Base-by-base conservation (phyloP, 2,329 filamentous ascomycete genomes). In the Colletotrichum graminicola region DNA sequence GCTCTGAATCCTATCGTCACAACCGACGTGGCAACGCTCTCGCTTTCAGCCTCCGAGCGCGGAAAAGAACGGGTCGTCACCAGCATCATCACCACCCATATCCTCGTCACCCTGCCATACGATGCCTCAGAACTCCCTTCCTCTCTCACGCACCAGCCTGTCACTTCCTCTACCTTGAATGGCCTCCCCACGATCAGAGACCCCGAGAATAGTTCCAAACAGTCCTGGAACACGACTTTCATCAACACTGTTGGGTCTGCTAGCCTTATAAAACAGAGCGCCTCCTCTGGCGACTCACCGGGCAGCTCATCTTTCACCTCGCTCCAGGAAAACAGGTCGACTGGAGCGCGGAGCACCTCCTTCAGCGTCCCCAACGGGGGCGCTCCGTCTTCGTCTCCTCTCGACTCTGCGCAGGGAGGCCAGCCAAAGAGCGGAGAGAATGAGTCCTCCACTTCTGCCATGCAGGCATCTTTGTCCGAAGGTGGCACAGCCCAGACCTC, bases 31-130 rank as follows among this genome's bases (percentile, higher is more conserved):
- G 49, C 36, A 1, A 52, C 34, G 16, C 14, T 45, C 18, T 41
- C 5, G 6, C 0, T 29, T 7, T 34, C 54, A 0, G 7, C 63
- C 1, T 51, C 51, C 14, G 18, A 36, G 12, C 36, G 7, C 3
- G 14, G 11, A 2, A 1, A 36, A 8, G 60, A 54, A 1, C 54
- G 54, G 1, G 39, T 69, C 5, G 21, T 72, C 45, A 68, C 59
- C 2, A 68, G 65, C 16, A 49, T 63, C 8, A 32, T 68, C 5
- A 68, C 65, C 1, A 59, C 52, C 45, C 63, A 62, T 21, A 39
- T 68, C 2, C 57, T 68, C 12, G 26, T 68, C 21, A 29, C 59
- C 0, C 45, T 72, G 1, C 52, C 69, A 4, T 72, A 60, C 29
- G 45, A 23, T 5, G 59, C 43, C 4, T 45, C 69, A 0, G 59